Conservation (phyloP, 2,329 filamentous ascomycete genomes). For the Chalaropsis thielavioides region DNA sequence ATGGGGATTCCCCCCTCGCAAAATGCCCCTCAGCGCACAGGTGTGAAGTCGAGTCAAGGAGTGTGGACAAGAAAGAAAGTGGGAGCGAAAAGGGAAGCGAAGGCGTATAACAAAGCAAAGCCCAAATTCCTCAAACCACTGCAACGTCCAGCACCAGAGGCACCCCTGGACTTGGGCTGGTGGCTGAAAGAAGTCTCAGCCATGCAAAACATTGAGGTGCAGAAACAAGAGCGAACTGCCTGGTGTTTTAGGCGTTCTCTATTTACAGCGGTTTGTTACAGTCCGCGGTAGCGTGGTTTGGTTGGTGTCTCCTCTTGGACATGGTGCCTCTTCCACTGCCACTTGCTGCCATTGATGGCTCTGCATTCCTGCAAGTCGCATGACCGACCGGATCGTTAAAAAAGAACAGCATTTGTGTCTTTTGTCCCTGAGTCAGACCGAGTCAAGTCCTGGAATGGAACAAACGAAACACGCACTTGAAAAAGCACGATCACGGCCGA, state of each 20-base stretch:
- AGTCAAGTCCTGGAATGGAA: neutral
- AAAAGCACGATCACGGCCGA: neutral
- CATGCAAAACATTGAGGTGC: neutral
- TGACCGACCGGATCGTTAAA: neutral
- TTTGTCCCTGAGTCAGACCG: neutral
- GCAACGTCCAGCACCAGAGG: neutral
- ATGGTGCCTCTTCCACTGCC: neutral
- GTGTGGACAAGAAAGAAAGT: neutral
- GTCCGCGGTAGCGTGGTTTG: neutral
- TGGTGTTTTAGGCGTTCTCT: constrained; percentile 4
- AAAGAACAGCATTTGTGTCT: neutral
- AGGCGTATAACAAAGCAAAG: neutral
- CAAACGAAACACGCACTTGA: neutral
- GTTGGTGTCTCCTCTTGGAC: neutral
- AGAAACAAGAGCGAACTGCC: constrained; percentile 2
- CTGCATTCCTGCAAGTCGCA: neutral
- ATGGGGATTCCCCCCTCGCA: neutral
- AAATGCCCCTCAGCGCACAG: neutral
- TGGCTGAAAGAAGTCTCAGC: constrained; percentile 1
- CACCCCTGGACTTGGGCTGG: neutral
- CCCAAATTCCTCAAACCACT: neutral
- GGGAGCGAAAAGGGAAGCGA: neutral
- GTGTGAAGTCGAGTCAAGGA: neutral
- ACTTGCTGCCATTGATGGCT: neutral
- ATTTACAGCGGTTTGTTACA: neutral